Conservation (phyloP, 176 grass and related monocot genomes). For the Carex littledalei region DNA sequence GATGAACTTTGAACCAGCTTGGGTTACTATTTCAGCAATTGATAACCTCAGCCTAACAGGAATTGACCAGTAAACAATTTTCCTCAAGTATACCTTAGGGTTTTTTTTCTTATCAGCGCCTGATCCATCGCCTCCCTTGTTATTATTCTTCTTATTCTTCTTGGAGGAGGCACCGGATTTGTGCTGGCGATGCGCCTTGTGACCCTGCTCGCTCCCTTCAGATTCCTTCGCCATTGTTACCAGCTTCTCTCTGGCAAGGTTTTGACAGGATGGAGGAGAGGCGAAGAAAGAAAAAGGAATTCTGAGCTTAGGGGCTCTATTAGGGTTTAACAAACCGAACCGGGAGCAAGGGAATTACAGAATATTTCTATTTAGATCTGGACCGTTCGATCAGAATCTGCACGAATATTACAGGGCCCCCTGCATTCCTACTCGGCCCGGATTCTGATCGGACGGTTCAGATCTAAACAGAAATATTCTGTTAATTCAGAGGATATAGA, state of each 20-base stretch:
- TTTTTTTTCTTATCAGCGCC: constrained; percentile 47
- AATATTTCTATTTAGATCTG: too few relatives aligned
- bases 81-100: constrained; percentile 54
- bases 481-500: too few relatives aligned
- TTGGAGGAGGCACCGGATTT: constrained; percentile 67
- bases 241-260: background rate
- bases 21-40: background rate
- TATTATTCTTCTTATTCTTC: constrained; percentile 50
- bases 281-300: background rate
- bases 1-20: background rate
- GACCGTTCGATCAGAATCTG: too few relatives aligned
- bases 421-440: too few relatives aligned
- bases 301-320: background rate
- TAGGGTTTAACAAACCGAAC: constrained; percentile 13
- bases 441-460: too few relatives aligned
- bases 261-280: background rate
- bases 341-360: background rate
- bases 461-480: too few relatives aligned
- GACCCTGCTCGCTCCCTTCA: constrained; percentile 38
- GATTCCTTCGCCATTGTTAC: constrained; percentile 41
- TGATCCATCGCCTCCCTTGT: constrained; percentile 32
- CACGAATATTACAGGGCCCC: too few relatives aligned
- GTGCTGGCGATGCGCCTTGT: constrained; percentile 72
- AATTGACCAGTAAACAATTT: background rate
- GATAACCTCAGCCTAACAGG: background rate